Base-by-base conservation (phyloP, 306 rosid species). In the Hippophae tibetana region DNA sequence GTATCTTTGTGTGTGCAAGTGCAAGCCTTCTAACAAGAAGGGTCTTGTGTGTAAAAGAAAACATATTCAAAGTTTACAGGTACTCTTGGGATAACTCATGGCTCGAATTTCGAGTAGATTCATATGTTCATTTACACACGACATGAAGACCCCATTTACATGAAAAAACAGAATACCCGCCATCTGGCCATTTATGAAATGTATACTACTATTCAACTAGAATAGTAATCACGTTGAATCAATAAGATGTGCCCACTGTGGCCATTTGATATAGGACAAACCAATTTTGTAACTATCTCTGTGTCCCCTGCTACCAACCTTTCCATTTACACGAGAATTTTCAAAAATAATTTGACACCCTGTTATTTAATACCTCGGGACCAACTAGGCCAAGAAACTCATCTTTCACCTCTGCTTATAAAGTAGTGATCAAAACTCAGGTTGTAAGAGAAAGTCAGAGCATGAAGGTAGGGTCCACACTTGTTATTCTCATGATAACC, bases 401-500 rank as follows among this genome's bases (percentile, higher is more conserved):
- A 52, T 59, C 71, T 64, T 47, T 66, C 60, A 62, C 51, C 61
- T 69, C 67, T 69, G 72, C 65, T 67, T 72, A 62, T 18, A 72
- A 82, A 52, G 49, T 59, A 69, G 69, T n/a, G 69, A 76, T 66
- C 85, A 72, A 74, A 80, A 54, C 66, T 72, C 65, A 38, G 59
- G 41, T 51, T 74, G 68, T 70, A 76, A 27, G 74, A 71, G 65
- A 64, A 11, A 60, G 57, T 43, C 25, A 63, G 64, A 85, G 77
- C 70, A 87, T 87, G 95, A 87, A 82, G 95, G 95, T 87, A 65
- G 63, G 75, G 46, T 65, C n/a, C 38, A 54, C 47, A 47, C 55
- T 31, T 31, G 10, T 43, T 50, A 12, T 57, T 13, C 4, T 27
- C 3, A 8, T 42, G 52, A 48, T 6, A 42, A 14, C 42, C 26